These are phyloP conservation scores for Termitomyces sp. DNA, from an alignment of 768 basidiomycete species.

Conservation along the genomic window DNA sequence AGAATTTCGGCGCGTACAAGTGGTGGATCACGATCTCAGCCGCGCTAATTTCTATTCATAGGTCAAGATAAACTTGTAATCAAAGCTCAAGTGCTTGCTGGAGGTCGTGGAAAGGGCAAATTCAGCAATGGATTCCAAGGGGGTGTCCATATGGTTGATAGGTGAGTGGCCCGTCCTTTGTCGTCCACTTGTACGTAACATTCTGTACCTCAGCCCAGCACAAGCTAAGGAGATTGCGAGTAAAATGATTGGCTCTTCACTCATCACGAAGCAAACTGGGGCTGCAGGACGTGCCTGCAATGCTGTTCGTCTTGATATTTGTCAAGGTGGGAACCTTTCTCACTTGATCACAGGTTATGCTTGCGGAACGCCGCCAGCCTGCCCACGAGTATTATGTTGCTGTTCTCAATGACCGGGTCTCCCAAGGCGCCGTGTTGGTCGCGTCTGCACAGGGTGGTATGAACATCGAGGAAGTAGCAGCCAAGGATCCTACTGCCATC, in stretches of 20 bases:
- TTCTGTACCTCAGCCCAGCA: constrained; percentile 53
- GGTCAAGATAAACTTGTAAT: constrained; percentile 83
- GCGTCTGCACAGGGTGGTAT: constrained; percentile 95
- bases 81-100: constrained; percentile 98
- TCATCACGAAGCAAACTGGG: constrained; percentile 99
- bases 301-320: constrained; percentile 55
- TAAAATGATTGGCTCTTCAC: constrained; percentile 92
- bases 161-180: constrained; percentile 39
- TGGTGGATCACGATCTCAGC: constrained; percentile 2
- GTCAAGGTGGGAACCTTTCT: neutral
- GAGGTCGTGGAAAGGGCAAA: constrained; percentile 96
- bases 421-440: constrained; percentile 89
- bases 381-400: constrained; percentile 98
- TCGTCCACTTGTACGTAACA: constrained; percentile 2
- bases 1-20: constrained; percentile 69
- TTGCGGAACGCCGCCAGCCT: constrained; percentile 91
- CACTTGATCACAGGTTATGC: constrained; percentile 72
- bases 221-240: constrained; percentile 84
- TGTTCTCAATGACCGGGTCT: constrained; percentile 89
- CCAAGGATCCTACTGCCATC: constrained; percentile 91
- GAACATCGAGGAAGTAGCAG: constrained; percentile 99
- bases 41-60: constrained; percentile 26
- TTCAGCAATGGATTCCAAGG: constrained; percentile 97
- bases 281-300: constrained; percentile 91
- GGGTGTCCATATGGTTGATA: constrained; percentile 92